These are phyloP conservation scores for Flaveria robusta DNA, from an alignment of 129 eudicot species.

Conservation along the genomic window DNA sequence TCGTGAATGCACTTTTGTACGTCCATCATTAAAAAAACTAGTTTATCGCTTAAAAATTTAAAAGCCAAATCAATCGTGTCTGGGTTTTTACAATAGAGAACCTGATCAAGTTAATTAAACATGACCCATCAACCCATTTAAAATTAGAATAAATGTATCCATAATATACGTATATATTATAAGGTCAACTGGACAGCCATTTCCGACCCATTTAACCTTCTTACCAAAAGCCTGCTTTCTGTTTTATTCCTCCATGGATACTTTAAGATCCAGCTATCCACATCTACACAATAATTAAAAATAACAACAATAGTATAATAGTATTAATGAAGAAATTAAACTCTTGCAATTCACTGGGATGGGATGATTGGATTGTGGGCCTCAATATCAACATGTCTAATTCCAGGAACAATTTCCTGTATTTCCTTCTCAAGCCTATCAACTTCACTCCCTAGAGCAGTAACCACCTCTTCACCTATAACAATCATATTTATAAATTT, in stretches of 20 bases:
- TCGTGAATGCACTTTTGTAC: too few species aligned
- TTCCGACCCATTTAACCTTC: neutral
- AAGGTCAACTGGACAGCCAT: too few species aligned
- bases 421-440: slow-evolving; percentile 94
- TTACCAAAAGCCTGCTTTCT: slow-evolving; percentile 11
- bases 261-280: slow-evolving; percentile 29
- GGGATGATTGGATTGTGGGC: slow-evolving; percentile 83
- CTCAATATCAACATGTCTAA: slow-evolving; percentile 90
- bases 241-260: slow-evolving; percentile 21
- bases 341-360: slow-evolving; percentile 32
- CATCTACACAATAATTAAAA: slow-evolving; percentile 27
- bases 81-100: too few species aligned
- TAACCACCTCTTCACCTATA: slow-evolving; percentile 93
- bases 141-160: too few species aligned
- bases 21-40: too few species aligned
- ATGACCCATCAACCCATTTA: too few species aligned
- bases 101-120: too few species aligned
- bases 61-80: too few species aligned
- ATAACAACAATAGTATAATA: neutral
- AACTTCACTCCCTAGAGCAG: slow-evolving; percentile 94
- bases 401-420: slow-evolving; percentile 91
- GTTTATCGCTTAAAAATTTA: too few species aligned
- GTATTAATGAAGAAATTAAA: slow-evolving; percentile 4
- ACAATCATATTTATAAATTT: slow-evolving; percentile 14
- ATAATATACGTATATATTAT: too few species aligned